Evolutionary conservation across 768 basidiomycete genomes (phyloP), one percentile per base, ranked within the genome.

Genomic region (Lactarius trivialis): DNA sequence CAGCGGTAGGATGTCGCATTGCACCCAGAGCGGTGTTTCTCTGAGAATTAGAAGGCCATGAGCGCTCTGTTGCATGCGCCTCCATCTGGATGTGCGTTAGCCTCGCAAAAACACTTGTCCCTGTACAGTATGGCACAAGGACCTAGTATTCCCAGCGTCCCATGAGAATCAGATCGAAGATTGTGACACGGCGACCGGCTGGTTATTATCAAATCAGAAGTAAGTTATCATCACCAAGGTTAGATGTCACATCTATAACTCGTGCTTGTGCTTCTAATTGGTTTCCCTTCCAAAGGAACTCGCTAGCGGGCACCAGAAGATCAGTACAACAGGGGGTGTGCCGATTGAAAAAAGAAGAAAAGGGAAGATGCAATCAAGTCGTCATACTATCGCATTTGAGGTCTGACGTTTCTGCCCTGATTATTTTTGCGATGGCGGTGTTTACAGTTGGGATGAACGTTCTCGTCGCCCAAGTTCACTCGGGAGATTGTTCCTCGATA

Each of bases 401-500:
- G 60, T 30, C 43, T 48, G 54, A 21, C 34, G 45, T 50, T 37
- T 34, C 32, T 17, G 24, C 37, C 58, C 39, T 59, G 24, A 9
- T 49, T 50, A 33, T 50, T 50, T n/a, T 56, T n/a, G 14, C 11
- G 24, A 17, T 54, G 53, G 36, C 34, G 14, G 21, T 19, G 21
- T 24, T 9, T 24, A 33, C 34, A 4, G 28, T 12, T 7, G 33
- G 26, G 33, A 30, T 7, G 19, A 26, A 43, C 60, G 32, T 33
- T 32, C 49, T 61, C 7, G n/a, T 34, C 28, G 51, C 15, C 2
- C 24, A n/a, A 51, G 49, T 37, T 50, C 21, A 9, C 28, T 51
- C 43, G 57, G 57, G 45, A 37, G 55, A 48, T 63, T 32, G 50
- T 45, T 62, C 21, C 19, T 41, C 53, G 50, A 51, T 33, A 9